Conservation (phyloP, 2,329 filamentous ascomycete genomes). For the Fusarium stilboides region DNA sequence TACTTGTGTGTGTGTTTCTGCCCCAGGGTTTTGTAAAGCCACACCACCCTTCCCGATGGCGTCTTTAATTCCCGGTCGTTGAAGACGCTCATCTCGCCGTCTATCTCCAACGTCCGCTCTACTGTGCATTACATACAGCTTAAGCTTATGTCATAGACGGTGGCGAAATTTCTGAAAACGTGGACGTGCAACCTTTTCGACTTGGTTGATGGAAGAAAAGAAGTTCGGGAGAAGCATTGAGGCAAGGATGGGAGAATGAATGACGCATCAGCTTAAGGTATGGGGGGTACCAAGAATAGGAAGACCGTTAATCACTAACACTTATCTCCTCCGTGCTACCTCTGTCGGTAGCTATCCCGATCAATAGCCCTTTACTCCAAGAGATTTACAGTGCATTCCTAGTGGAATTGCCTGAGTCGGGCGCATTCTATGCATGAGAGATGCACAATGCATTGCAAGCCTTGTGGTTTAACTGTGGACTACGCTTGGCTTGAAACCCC, state of each 20-base stretch:
- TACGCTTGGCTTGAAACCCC: conserved; percentile 17
- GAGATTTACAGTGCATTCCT: conserved; percentile 22
- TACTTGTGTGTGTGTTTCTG: conserved; percentile 44
- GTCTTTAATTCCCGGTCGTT: background rate
- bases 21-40: conserved; percentile 50
- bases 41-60: conserved; percentile 42
- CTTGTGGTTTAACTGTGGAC: conserved; percentile 5
- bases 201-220: conserved; percentile 26
- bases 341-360: background rate
- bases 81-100: conserved; percentile 1
- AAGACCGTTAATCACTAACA: conserved; percentile 14
- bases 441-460: conserved; percentile 38
- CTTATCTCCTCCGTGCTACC: conserved; percentile 9
- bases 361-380: conserved; percentile 7
- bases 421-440: conserved; percentile 23
- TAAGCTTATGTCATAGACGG: conserved; percentile 28
- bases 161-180: conserved; percentile 33
- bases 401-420: conserved; percentile 11
- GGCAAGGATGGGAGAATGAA: conserved; percentile 30
- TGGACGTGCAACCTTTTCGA: conserved; percentile 29
- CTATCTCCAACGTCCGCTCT: conserved; percentile 13
- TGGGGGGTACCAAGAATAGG: conserved; percentile 35
- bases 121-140: background rate
- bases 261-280: conserved; percentile 34
- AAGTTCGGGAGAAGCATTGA: conserved; percentile 35